Evolutionary conservation across 139 green algal genomes (phyloP).

Genomic region (Astrephomene gubernaculifera): DNA sequence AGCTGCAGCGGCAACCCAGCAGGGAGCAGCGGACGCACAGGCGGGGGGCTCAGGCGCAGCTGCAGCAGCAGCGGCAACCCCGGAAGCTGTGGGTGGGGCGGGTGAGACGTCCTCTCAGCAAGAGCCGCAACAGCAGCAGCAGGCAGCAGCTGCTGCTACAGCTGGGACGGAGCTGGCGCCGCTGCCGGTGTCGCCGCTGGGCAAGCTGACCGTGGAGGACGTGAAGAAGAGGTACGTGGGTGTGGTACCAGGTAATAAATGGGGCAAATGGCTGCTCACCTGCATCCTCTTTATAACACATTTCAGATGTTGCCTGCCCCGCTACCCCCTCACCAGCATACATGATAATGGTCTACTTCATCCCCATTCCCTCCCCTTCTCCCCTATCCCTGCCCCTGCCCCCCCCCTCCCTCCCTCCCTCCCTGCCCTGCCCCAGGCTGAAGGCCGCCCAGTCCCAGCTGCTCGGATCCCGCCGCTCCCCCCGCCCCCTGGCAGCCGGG

Average conservation of each 20-base stretch:
- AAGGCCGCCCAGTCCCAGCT: background rate
- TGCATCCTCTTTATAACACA: too few species aligned
- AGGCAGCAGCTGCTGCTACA: background rate
- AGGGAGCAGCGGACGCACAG: background rate
- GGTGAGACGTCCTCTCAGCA: background rate
- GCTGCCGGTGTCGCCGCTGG: background rate
- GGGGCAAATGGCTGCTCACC: too few species aligned
- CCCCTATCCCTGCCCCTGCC: background rate
- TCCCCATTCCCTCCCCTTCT: too few species aligned
- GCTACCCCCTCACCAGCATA: too few species aligned
- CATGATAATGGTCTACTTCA: too few species aligned
- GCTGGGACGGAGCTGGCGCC: background rate
- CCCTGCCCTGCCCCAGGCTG: background rate
- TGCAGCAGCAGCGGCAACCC: background rate
- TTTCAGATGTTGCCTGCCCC: too few species aligned
- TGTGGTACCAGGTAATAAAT: too few species aligned
- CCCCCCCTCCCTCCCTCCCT: background rate
- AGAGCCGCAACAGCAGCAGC: background rate
- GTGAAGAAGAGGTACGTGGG: background rate
- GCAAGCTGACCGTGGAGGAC: slow-evolving; percentile 11
- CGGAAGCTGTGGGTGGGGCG: too few species aligned
- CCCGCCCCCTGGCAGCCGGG: background rate
- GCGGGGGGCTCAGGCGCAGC: background rate
- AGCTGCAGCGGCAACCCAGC: too few species aligned
- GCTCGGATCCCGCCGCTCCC: background rate